A percentile compares a stretch with the other conserved stretches of the same genome.
These are phyloP conservation scores for Omphalotus olearius DNA, from an alignment of 1,284 basidiomycete genomes.

Conservation along the genomic window DNA sequence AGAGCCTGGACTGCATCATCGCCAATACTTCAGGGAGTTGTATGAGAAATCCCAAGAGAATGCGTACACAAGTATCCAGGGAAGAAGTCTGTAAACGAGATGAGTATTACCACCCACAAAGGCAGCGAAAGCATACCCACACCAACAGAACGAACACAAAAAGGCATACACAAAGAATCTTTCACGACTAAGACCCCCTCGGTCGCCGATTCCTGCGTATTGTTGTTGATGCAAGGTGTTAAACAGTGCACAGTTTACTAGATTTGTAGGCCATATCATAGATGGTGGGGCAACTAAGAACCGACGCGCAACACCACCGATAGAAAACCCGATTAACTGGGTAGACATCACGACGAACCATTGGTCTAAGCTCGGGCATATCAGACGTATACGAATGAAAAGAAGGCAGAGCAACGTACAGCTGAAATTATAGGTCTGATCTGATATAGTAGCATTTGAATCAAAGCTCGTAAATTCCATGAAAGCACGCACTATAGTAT, in stretches of 20 bases:
- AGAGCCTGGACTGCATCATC: slow-evolving; percentile 45
- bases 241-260: slow-evolving; percentile 76
- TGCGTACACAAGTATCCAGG: slow-evolving; percentile 61
- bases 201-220: slow-evolving; percentile 59
- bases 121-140: slow-evolving; percentile 24
- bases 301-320: slow-evolving; percentile 76
- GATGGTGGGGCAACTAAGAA: slow-evolving; percentile 82
- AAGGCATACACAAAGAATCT: slow-evolving; percentile 62
- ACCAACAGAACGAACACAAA: slow-evolving; percentile 59
- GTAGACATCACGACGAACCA: slow-evolving; percentile 82
- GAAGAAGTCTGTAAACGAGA: slow-evolving; percentile 33
- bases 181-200: slow-evolving; percentile 66
- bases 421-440: not conserved
- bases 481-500: slow-evolving; percentile 47
- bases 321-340: slow-evolving; percentile 83
- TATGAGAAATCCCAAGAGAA: slow-evolving; percentile 10
- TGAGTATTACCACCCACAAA: slow-evolving; percentile 35
- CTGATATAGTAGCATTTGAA: too few species aligned
- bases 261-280: slow-evolving; percentile 90
- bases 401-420: slow-evolving; percentile 16
- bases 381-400: not conserved
- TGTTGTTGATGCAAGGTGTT: slow-evolving; percentile 51
- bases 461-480: slow-evolving; percentile 56
- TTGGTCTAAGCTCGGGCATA: slow-evolving; percentile 40
- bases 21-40: slow-evolving; percentile 27